Evolutionary conservation across 495 filamentous ascomycete genomes (phyloP).

Genomic region (Neurospora sublineolata): DNA sequence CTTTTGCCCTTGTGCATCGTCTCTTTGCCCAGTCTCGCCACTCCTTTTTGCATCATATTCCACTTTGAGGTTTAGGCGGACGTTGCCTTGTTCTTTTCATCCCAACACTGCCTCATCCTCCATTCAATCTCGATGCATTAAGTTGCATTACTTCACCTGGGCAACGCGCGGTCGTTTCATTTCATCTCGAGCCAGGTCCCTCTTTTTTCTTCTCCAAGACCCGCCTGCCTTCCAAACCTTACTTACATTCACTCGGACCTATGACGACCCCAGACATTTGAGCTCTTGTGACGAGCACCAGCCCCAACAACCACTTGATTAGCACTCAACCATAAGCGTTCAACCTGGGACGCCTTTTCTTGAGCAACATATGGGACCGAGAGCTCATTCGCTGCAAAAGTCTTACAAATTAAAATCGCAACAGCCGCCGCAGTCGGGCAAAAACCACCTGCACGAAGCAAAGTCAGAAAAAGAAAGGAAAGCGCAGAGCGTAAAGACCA

Average conservation of each 20-base stretch:
- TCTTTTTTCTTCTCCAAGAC: not conserved
- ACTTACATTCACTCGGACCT: not conserved
- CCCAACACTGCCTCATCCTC: not conserved
- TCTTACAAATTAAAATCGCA: not conserved
- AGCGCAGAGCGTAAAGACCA: not conserved
- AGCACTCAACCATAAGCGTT: not conserved
- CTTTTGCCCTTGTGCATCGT: constrained; percentile 4
- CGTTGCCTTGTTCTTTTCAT: not conserved
- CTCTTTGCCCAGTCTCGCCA: constrained; percentile 16
- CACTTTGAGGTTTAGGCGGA: not conserved
- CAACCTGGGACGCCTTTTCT: not conserved
- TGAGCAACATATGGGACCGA: not conserved
- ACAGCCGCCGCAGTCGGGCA: not conserved
- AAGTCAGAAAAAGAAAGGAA: not conserved
- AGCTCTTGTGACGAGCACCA: not conserved
- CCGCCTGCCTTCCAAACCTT: not conserved
- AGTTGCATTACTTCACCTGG: not conserved
- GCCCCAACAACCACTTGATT: not conserved
- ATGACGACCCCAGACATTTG: not conserved
- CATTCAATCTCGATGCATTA: not conserved
- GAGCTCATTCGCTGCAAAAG: not conserved
- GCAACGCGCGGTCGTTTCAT: not conserved
- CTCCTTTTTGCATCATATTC: constrained; percentile 1
- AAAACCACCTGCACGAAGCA: not conserved
- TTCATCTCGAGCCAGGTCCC: not conserved